Percentiles rank a stretch among this genome's conserved stretches.
phyloP scores from a whole-genome alignment of 805 yeast species.

The Yarrowia hollandica region DNA sequence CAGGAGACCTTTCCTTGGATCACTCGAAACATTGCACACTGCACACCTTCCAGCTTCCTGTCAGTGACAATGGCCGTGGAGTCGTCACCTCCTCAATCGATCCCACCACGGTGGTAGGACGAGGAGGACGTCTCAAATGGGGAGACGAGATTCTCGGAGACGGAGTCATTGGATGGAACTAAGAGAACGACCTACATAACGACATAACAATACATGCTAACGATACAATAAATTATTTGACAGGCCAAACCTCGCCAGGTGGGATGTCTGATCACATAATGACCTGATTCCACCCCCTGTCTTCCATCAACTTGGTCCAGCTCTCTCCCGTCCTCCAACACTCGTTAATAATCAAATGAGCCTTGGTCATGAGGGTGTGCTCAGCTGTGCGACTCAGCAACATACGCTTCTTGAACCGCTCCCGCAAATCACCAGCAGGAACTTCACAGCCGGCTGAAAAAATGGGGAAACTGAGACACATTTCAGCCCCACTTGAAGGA shows the following conservation, averaged over 20 bases:
- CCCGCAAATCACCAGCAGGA: conserved; percentile 42
- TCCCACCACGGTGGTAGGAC: conserved; percentile 5
- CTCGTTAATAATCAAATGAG: conserved; percentile 16
- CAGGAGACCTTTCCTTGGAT: conserved; percentile 8
- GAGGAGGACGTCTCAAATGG: conserved; percentile 14
- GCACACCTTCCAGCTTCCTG: not conserved
- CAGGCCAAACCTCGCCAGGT: not conserved
- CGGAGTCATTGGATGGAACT: conserved; percentile 28
- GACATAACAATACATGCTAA: conserved; percentile 6
- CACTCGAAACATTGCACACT: not conserved
- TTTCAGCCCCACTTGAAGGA: conserved; percentile 52
- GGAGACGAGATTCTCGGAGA: conserved; percentile 6
- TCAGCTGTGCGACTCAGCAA: conserved; percentile 2
- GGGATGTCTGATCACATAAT: no score
- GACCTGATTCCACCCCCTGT: conserved; percentile 25
- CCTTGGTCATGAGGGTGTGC: conserved; percentile 19
- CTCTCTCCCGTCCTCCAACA: conserved; percentile 27
- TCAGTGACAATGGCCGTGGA: not conserved
- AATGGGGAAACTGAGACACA: conserved; percentile 56
- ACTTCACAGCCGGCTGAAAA: conserved; percentile 64
- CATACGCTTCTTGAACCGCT: conserved; percentile 44
- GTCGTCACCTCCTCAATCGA: not conserved
- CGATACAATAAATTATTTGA: conserved; percentile 2
- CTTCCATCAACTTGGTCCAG: conserved; percentile 27
- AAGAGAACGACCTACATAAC: not conserved